A percentile compares a stretch with the other conserved stretches of the same genome.
Conservation (phyloP, 176 grass and related monocot species). For the Echinochloa phyllopogon region DNA sequence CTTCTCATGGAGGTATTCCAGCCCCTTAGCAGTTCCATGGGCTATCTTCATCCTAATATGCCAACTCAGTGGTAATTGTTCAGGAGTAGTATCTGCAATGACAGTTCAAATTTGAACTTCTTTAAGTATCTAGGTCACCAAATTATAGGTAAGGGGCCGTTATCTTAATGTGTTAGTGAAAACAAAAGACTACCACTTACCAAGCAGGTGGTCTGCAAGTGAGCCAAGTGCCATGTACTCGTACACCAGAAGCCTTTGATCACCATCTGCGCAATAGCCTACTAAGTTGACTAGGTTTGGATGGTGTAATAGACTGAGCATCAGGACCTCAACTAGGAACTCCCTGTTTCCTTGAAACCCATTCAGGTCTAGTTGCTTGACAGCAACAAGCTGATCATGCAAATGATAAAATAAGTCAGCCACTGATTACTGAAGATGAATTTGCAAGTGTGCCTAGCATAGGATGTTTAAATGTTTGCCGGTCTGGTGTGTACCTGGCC, state of each 20-base stretch:
- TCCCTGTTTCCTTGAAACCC: constrained; percentile 80
- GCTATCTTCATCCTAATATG: constrained; percentile 87
- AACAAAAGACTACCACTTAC: constrained; percentile 43
- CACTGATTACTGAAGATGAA: neutral
- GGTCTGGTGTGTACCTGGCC: constrained; percentile 63
- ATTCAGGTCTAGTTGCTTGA: constrained; percentile 87
- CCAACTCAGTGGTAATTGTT: constrained; percentile 78
- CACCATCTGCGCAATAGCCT: constrained; percentile 86
- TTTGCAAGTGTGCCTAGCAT: neutral
- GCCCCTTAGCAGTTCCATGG: constrained; percentile 74
- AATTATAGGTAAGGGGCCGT: neutral
- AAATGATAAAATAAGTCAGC: constrained; percentile 18
- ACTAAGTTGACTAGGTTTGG: constrained; percentile 85
- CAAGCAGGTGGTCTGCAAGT: constrained; percentile 75
- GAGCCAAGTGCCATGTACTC: constrained; percentile 90
- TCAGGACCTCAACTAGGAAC: constrained; percentile 85
- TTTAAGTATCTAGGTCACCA: neutral
- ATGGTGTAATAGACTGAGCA: constrained; percentile 85
- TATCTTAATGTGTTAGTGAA: constrained; percentile 6
- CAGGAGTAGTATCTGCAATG: constrained; percentile 55
- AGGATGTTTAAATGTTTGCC: neutral
- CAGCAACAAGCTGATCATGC: constrained; percentile 68
- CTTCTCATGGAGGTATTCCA: constrained; percentile 90
- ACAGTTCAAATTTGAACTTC: constrained; percentile 5
- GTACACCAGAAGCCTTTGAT: constrained; percentile 88